Evolutionary conservation across 164 flowering plant species (phyloP), one percentile per base, ranked within the genome.

Genomic region (Santalum album): DNA sequence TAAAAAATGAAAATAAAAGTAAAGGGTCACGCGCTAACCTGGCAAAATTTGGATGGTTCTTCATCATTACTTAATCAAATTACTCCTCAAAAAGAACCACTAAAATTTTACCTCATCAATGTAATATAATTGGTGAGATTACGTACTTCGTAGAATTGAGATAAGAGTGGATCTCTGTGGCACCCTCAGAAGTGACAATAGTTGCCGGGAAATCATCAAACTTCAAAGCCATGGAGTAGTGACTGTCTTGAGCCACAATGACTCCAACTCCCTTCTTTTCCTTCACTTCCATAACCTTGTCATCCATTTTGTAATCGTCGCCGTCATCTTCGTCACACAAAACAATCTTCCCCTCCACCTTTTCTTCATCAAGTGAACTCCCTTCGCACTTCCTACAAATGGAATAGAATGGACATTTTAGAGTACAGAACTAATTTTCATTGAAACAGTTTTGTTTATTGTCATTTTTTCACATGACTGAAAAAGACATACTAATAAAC

Each of bases 311-410:
- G 32, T 19, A 57, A 0, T 32, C 59, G 1, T 63, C 72, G 19
- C 69, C 38, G 25, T 54, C 45, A 1, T 68, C 54, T 55, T 29
- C 4, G 9, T 29, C 34, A 29, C 75, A 72, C 1, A 62, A 45
- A 60, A 72, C 6, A 7, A 68, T 72, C 39, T 72, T 72, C 3
- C 72, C 75, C 16, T 51, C 52, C 12, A 49, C 75, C 57, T 64
- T 68, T 24, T n/a, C 4, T 1, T 52, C 58, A 25, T 68, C 65
- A 17, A 72, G 54, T 1, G 69, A 18, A 6, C 62, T 69, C 1
- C 19, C 16, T 51, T 23, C 25, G 25, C 75, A 71, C 1, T 48
- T 40, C 26, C 9, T 9, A 7, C 40, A 36, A 36, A 36, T 6
- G 2, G 16, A 6, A 36, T 36, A 36, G 12, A 36, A 1, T 36